Percentiles rank a stretch among this genome's conserved stretches.
These are phyloP conservation scores for Hymenotorrendiella dingleyae DNA, from an alignment of 2,329 filamentous ascomycete species.

Conservation along the genomic window DNA sequence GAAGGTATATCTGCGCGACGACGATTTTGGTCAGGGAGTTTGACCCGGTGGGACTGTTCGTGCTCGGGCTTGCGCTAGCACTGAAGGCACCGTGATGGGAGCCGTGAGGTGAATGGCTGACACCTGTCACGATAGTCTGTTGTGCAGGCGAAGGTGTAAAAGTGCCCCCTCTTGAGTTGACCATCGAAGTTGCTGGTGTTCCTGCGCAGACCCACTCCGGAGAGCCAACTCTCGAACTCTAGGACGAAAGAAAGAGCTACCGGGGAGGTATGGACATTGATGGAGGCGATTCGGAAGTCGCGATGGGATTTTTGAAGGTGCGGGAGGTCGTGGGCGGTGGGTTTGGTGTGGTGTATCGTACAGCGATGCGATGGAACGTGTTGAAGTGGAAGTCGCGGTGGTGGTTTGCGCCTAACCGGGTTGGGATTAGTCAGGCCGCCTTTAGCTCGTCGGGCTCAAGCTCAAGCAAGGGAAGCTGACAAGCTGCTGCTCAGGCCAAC, in stretches of 20 bases:
- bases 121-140: constrained; percentile 32
- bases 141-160: constrained; percentile 33
- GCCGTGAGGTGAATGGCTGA: constrained; percentile 32
- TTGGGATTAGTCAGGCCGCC: constrained; percentile 1
- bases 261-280: constrained; percentile 28
- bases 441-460: no score
- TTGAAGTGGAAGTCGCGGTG: neutral
- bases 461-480: no score
- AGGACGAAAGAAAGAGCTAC: constrained; percentile 30
- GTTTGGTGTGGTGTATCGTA: neutral
- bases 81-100: constrained; percentile 42
- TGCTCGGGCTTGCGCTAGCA: constrained; percentile 31
- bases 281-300: constrained; percentile 7
- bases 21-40: constrained; percentile 83
- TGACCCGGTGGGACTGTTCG: constrained; percentile 39
- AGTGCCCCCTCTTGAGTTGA: constrained; percentile 32
- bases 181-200: constrained; percentile 32
- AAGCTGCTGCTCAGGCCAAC: no score
- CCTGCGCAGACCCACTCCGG: constrained; percentile 30
- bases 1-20: constrained; percentile 88
- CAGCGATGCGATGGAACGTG: neutral
- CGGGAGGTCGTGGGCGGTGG: constrained; percentile 1
- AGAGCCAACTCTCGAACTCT: constrained; percentile 31
- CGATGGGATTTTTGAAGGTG: neutral
- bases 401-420: neutral